Base-by-base conservation (phyloP, 345 rosid genomes). In the Kernera saxatilis region DNA sequence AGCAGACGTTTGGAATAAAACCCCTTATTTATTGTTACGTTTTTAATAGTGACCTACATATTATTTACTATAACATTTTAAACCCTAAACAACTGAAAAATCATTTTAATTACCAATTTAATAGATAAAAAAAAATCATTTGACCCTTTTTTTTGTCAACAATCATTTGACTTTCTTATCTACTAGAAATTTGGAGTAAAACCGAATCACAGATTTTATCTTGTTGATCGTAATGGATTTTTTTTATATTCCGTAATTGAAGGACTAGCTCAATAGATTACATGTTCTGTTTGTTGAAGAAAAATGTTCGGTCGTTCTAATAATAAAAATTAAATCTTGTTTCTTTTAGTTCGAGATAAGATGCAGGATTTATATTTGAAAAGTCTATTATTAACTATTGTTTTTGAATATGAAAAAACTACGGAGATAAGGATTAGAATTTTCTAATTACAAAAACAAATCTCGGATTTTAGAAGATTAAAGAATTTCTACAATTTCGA, bases 1-100 rank as follows among this genome's bases (percentile, higher is more conserved):
- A 23, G 57, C 15, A n/a, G 29, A 69, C 9, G 12, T 74, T 69
- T 68, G 21, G 58, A 62, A 53, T 53, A 52, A 45, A 53, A 52
- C 44, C 60, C 77, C 43, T 45, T 18, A 1, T 37, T 54, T 65
- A 21, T 73, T 36, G 27, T 64, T 54, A 35, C 3, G 1, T 64
- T 54, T 53, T 44, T 0, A 46, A 33, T 12, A 33, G 5, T 33
- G 17, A 12, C 70, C 56, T 22, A 45, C 17, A 45, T 26, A 2
- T 55, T 36, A 8, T 36, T 54, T 64, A 26, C 19, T 55, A 2
- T 55, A 2, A 58, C 61, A 58, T 39, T 73, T 73, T 57, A 3
- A n/a, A 21, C 77, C 71, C 22, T 23, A 12, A 8, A 30, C 7
- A 43, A 61, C 18, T 60, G 13, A 36, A 37, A 12, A 22, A 26